Base-by-base conservation (phyloP, 2,329 filamentous ascomycete genomes). In the Penicillium sp. region DNA sequence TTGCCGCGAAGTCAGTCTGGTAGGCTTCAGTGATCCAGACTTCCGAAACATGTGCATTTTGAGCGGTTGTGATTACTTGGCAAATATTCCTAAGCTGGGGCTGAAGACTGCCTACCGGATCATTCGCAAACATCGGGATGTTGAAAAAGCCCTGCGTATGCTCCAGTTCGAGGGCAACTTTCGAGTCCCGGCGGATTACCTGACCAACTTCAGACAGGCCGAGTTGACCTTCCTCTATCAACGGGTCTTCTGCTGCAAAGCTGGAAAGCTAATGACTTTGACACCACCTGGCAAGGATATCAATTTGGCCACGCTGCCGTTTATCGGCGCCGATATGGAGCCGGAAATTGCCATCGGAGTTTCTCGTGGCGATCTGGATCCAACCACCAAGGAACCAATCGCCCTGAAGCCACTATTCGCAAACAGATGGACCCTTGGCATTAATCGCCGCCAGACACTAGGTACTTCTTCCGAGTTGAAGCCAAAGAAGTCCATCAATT, bases 41-140 rank as follows among this genome's bases (percentile, higher is more conserved):
- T 98, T 98, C 61, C 81, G 93, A 52, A 83, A 83, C 46, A 98
- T 98, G 93, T 88, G 90, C 35, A 98, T 98, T 58, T 72, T 98
- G 52, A 95, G 89, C 64, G 93, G 93, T 7, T 98, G 93, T 65
- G 93, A 98, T 66, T 98, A 98, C 67, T 78, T 97, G n/a, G 75
- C 84, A 2, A 86, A 85, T 51, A 87, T 98, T 54, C 84, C 82
- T 49, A 85, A 85, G 44, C 82, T 98, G 69, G 93, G 93, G 0
- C 69, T 98, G 49, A 97, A 96, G 75, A 97, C 90, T 6, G 91
- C 93, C 0, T 87, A 98, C 69, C 83, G 89, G 39, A 81, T 93
- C 73, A 79, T 98, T 52, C 83, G 91, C 52, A 95, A 94, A 68
- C 81, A 95, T 72, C 95, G 91, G 68, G 87, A 82, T 0, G 80